phyloP scores from a whole-genome alignment of 1,284 basidiomycete species.

The Ustilago xerochloae region DNA sequence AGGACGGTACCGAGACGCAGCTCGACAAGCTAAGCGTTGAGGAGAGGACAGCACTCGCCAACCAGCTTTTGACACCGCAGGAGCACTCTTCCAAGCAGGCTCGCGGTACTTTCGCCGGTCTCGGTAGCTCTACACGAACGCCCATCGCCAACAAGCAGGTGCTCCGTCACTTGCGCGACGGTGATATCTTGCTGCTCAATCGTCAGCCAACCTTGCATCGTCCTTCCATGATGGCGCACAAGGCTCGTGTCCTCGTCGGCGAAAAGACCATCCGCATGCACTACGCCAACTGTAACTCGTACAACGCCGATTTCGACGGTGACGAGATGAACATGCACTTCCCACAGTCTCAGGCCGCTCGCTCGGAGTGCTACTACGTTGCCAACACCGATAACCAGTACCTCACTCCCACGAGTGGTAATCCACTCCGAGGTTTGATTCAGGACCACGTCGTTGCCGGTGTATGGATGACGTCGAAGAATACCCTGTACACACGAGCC shows the following conservation, averaged over 20 bases:
- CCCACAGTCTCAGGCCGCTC: constrained; percentile 91
- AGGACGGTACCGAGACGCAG: constrained; percentile 76
- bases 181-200: constrained; percentile 95
- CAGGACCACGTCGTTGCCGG: constrained; percentile 99
- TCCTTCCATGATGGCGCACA: constrained; percentile 99
- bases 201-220: constrained; percentile 99
- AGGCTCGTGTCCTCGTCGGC: constrained; percentile 88
- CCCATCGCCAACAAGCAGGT: constrained; percentile 90
- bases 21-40: constrained; percentile 81
- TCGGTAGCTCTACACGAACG: constrained; percentile 65
- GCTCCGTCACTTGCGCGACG: constrained; percentile 91
- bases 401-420: constrained; percentile 96
- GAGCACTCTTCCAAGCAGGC: constrained; percentile 72
- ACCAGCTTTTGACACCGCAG: constrained; percentile 92
- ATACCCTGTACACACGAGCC: constrained; percentile 92
- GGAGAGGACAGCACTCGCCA: constrained; percentile 94
- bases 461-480: constrained; percentile 98
- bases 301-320: constrained; percentile 99
- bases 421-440: constrained; percentile 95
- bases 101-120: constrained; percentile 64
- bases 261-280: constrained; percentile 99
- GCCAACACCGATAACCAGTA: constrained; percentile 99
- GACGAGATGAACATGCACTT: constrained; percentile 99
- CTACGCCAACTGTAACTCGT: constrained; percentile 99
- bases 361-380: constrained; percentile 80